Evolutionary conservation across 345 rosid genomes (phyloP).

Genomic region (Populus deltoides): DNA sequence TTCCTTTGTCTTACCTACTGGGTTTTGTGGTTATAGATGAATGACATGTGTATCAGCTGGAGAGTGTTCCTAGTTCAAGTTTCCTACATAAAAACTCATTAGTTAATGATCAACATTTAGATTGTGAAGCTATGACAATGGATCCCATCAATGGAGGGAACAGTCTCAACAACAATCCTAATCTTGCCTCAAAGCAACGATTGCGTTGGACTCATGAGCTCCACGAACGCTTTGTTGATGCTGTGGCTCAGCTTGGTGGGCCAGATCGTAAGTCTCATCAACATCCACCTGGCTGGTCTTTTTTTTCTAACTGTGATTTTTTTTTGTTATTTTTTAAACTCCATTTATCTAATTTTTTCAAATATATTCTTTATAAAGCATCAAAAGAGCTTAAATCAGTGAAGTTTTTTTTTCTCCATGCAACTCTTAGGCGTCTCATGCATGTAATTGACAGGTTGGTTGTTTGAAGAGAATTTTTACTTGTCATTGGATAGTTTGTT

Average conservation of each 20-base stretch:
- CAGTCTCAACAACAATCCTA: constrained; percentile 54
- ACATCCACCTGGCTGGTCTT: not conserved
- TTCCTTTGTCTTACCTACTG: constrained; percentile 2
- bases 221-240: constrained; percentile 97
- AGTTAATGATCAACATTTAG: constrained; percentile 53
- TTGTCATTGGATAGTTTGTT: not conserved
- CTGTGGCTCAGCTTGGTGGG: constrained; percentile 99
- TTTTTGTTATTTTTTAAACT: not conserved
- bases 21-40: constrained; percentile 32
- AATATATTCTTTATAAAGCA: not conserved
- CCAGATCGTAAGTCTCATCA: constrained; percentile 78
- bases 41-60: constrained; percentile 48
- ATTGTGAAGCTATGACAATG: constrained; percentile 54
- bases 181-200: constrained; percentile 93
- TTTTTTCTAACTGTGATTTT: not conserved
- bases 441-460: not conserved
- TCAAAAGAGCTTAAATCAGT: not conserved
- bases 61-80: constrained; percentile 40
- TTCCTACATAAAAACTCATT: constrained; percentile 41
- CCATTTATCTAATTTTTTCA: not conserved
- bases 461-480: not conserved
- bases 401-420: not conserved
- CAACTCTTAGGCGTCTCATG: not conserved
- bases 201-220: constrained; percentile 98
- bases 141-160: constrained; percentile 67